phyloP scores from a whole-genome alignment of 2,329 filamentous ascomycete species.

The Colletotrichum salicis region DNA sequence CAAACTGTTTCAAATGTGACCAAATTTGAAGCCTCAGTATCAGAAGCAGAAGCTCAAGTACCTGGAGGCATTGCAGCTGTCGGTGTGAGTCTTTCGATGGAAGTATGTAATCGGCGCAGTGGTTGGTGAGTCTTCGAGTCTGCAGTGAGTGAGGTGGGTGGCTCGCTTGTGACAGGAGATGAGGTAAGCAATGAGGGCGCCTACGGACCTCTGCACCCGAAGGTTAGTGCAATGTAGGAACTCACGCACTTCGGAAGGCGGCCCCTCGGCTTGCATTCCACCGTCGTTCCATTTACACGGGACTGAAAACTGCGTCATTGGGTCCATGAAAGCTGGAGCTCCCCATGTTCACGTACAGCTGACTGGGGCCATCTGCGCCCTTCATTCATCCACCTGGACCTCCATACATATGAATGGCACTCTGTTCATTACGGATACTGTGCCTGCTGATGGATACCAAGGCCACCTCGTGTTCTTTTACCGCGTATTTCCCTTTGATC shows the following conservation, averaged over 20 bases:
- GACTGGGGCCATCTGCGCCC: slow-evolving; percentile 19
- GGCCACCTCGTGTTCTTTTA: neutral
- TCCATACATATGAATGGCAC: too few relatives aligned
- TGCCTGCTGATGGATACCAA: neutral
- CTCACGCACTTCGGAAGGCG: neutral
- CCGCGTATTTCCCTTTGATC: slow-evolving; percentile 1
- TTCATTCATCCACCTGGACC: neutral
- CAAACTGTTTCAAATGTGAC: too few relatives aligned
- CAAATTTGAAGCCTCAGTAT: neutral
- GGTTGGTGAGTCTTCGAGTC: neutral
- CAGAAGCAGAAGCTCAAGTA: neutral
- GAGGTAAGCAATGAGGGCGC: neutral
- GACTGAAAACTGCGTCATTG: slow-evolving; percentile 30
- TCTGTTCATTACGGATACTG: too few relatives aligned
- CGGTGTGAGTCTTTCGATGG: neutral
- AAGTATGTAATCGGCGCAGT: too few relatives aligned
- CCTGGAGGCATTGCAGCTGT: neutral
- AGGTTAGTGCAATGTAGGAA: neutral
- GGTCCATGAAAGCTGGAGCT: slow-evolving; percentile 21
- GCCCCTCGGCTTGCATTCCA: slow-evolving; percentile 1
- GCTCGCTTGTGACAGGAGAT: neutral
- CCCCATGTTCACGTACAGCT: slow-evolving; percentile 10
- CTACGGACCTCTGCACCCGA: too few relatives aligned
- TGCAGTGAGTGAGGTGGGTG: neutral
- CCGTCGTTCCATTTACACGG: slow-evolving; percentile 21